Evolutionary conservation across 352 stramenopile genomes (phyloP), one percentile per base, ranked within the genome.

Genomic region (Globisporangium viniferum): DNA sequence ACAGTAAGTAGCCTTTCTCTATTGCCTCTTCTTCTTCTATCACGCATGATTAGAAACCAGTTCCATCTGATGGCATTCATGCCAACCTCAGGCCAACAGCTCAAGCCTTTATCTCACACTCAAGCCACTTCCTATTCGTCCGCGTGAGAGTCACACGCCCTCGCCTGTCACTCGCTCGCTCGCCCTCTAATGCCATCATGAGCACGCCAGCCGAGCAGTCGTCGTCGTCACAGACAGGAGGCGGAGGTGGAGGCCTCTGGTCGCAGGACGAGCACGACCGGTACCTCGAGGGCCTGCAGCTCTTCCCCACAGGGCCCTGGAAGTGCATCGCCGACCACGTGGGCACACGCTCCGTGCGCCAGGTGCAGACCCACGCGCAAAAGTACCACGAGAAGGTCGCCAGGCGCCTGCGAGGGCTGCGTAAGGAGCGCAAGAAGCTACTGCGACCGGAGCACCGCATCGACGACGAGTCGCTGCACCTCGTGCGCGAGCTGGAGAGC

Each of bases 381-480:
- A 80, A 80, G 62, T 92, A 92, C 69, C 81, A 88, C 67, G 84
- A 92, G 62, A 92, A 92, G 71, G 83, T 92, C 68, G 78, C 80
- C 66, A 77, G 84, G 1, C 71, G 77, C 29, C 66, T 89, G 54
- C 81, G 84, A 7, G 80, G 84, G 0, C 69, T 92, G 8, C 81
- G 83, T 66, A 86, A 88, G 62, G 80, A 88, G 31, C 81, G 75
- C 67, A 89, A 82, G 71, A 84, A 70, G 22, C 80, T 74, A 65
- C 71, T 73, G 12, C 64, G 81, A 39, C 68, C 78, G 24, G 79
- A 88, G 64, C 81, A 88, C 67, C 79, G 78, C 55, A 85, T 90
- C 70, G 79, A 90, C 49, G 69, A 81, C 18, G 64, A 74, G 44
- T 72, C 69, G 51, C 29, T 74, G n/a, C 56, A 68, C 35, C 59